phyloP scores from a whole-genome alignment of 2,329 filamentous ascomycete genomes.

The Penicillium sp. region DNA sequence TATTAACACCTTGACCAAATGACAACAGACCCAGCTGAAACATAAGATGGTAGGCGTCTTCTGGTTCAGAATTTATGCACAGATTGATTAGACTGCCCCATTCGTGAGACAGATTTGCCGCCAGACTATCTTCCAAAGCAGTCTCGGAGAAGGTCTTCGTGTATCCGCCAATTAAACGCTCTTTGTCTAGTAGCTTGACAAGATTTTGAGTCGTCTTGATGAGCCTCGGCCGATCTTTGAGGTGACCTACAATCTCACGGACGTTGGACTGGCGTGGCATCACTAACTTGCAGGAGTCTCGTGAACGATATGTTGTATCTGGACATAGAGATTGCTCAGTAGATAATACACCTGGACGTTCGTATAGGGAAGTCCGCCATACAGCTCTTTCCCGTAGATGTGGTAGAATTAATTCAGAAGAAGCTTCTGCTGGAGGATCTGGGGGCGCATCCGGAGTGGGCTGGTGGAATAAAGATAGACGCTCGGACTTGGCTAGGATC shows the following conservation, averaged over 20 bases:
- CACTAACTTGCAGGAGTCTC: neutral
- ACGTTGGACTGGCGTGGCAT: neutral
- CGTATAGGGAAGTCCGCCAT: neutral
- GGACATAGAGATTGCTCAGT: neutral
- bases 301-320: neutral
- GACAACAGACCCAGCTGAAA: conserved; percentile 46
- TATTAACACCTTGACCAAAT: conserved; percentile 36
- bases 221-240: neutral
- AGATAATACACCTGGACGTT: neutral
- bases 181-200: conserved; percentile 26
- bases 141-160: conserved; percentile 24
- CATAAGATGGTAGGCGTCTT: conserved; percentile 32
- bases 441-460: neutral
- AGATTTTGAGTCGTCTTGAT: conserved; percentile 18
- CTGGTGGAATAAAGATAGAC: neutral
- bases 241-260: neutral
- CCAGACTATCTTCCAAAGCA: conserved; percentile 40
- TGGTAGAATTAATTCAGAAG: neutral
- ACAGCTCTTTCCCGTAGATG: neutral
- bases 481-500: neutral
- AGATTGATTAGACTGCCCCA: conserved; percentile 44
- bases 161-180: conserved; percentile 38
- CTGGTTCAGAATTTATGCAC: conserved; percentile 23
- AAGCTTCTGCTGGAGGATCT: neutral
- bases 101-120: conserved; percentile 31